Conservation (phyloP, 1,284 basidiomycete genomes). For the Gymnopus androsaceus region DNA sequence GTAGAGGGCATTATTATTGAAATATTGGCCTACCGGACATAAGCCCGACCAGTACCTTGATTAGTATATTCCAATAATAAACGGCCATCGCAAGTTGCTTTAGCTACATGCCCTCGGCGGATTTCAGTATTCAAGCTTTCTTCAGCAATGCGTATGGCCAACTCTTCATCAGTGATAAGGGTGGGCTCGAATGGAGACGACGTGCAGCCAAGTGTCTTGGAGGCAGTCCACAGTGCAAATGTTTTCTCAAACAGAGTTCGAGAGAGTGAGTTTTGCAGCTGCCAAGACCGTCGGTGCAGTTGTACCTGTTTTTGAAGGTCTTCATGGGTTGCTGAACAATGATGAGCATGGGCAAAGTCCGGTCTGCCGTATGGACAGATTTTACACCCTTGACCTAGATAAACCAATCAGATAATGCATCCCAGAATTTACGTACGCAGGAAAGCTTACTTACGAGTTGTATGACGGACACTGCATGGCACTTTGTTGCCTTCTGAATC, state of each 20-base stretch:
- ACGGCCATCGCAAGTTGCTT: constrained; percentile 15
- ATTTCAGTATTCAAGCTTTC: neutral
- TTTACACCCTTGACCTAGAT: constrained; percentile 22
- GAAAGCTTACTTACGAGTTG: constrained; percentile 9
- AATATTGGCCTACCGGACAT: neutral
- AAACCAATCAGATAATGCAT: neutral
- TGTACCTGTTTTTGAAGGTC: constrained; percentile 7
- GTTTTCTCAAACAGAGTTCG: constrained; percentile 1
- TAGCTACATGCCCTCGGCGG: constrained; percentile 10
- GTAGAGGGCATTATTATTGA: neutral
- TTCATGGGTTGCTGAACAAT: constrained; percentile 12
- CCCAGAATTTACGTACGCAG: too few species aligned
- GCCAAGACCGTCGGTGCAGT: neutral
- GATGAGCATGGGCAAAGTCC: neutral
- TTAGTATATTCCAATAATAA: constrained; percentile 11
- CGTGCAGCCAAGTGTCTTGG: neutral
- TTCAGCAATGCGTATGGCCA: too few species aligned
- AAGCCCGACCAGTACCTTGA: neutral
- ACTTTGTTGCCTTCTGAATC: neutral
- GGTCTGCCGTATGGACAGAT: constrained; percentile 14
- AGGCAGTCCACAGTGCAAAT: neutral
- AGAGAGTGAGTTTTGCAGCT: neutral
- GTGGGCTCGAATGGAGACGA: neutral
- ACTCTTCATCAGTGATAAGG: neutral
- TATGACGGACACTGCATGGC: neutral